Conservation (phyloP, 2,329 filamentous ascomycete genomes). For the Penicillium sp. region DNA sequence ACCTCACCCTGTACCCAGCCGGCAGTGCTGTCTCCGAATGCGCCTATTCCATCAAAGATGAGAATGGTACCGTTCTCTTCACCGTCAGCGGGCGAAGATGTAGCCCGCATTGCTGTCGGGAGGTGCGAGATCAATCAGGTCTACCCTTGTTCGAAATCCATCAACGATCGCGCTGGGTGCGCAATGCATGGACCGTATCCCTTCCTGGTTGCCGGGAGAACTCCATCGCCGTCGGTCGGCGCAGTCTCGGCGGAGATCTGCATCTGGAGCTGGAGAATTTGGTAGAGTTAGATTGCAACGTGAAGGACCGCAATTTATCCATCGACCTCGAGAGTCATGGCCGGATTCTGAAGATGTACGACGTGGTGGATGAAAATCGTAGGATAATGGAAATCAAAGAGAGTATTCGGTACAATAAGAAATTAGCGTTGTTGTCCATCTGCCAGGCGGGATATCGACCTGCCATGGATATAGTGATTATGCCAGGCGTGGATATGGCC, state of each 20-base stretch:
- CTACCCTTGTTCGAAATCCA: constrained; percentile 1
- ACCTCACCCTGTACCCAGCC: background rate
- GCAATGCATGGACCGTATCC: background rate
- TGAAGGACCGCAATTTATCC: background rate
- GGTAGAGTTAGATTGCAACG: background rate
- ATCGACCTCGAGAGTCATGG: constrained; percentile 16
- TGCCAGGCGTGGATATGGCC: constrained; percentile 29
- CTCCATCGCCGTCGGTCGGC: background rate
- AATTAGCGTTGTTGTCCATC: constrained; percentile 19
- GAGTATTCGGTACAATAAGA: constrained; percentile 27
- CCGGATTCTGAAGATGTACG: constrained; percentile 17
- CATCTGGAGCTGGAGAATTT: background rate
- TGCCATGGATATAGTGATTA: constrained; percentile 30
- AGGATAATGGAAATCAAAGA: constrained; percentile 26
- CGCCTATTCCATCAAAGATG: background rate
- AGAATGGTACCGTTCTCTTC: background rate
- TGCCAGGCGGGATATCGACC: constrained; percentile 23
- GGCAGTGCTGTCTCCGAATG: constrained; percentile 1
- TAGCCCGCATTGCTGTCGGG: background rate
- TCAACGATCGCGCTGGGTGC: background rate
- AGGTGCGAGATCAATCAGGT: background rate
- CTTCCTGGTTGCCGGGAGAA: background rate
- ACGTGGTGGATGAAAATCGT: constrained; percentile 27
- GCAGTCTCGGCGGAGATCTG: background rate
- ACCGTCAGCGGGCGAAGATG: constrained; percentile 1